Evolutionary conservation across 2,329 filamentous ascomycete species (phyloP).

Genomic region (Talaromyces rugulosus): DNA sequence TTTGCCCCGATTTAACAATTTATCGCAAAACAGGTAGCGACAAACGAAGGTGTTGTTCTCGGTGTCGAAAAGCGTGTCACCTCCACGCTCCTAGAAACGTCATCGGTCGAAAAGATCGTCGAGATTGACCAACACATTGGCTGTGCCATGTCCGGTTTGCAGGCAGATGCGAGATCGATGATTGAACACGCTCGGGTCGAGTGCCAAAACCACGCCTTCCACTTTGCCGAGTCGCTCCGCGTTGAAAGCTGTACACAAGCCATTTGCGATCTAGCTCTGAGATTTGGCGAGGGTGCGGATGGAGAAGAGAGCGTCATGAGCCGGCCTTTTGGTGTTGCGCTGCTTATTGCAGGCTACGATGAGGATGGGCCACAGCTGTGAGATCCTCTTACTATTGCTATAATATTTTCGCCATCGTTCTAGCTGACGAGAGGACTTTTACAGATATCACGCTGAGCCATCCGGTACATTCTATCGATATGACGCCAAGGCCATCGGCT

Average conservation of each 20-base stretch:
- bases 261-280: slow-evolving; percentile 92
- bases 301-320: slow-evolving; percentile 99
- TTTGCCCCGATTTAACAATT: neutral
- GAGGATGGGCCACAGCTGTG: slow-evolving; percentile 91
- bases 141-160: slow-evolving; percentile 96
- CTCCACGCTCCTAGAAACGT: slow-evolving; percentile 93
- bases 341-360: slow-evolving; percentile 94
- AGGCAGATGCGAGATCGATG: slow-evolving; percentile 96
- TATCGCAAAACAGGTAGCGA: slow-evolving; percentile 61
- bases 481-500: slow-evolving; percentile 97
- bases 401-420: neutral
- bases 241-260: slow-evolving; percentile 98
- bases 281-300: slow-evolving; percentile 95
- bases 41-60: slow-evolving; percentile 88
- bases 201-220: slow-evolving; percentile 93
- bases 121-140: slow-evolving; percentile 99
- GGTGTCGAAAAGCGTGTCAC: slow-evolving; percentile 99
- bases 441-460: slow-evolving; percentile 89
- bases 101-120: slow-evolving; percentile 98
- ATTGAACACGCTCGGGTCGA: slow-evolving; percentile 98
- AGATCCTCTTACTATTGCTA: slow-evolving; percentile 24
- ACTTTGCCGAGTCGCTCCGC: slow-evolving; percentile 91
- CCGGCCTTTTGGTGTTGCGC: slow-evolving; percentile 90
- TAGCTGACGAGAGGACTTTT: neutral
- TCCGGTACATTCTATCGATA: slow-evolving; percentile 99